Base-by-base conservation (phyloP, 2,329 filamentous ascomycete species). In the Plectosphaerella cucumerina region DNA sequence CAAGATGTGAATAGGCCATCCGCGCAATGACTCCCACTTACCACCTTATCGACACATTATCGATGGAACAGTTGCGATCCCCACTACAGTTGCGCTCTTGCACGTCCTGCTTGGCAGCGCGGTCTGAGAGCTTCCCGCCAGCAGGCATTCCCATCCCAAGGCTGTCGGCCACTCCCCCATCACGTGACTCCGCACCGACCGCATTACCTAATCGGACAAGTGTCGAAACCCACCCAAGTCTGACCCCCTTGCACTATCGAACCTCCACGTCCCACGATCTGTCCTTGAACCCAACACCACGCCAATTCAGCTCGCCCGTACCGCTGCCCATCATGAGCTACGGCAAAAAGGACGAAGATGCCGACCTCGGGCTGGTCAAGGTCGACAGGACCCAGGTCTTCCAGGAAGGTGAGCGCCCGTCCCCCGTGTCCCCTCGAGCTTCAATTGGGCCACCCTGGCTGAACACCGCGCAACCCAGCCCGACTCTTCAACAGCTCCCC, bases 311-410 rank as follows among this genome's bases (percentile, higher is more conserved):
- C 39, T 11, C 17, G 39, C 57, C 56, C 60, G 58, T 63, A 60
- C 62, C 61, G 62, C 62, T 65, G 72, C 74, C 74, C 76, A 84
- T 61, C 67, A 96, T 96, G 92, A 94, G 88, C 75, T 96, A 94
- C 83, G 87, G 93, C 79, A 99, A 99, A 79, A 97, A 96, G 81
- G 93, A 99, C 73, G 94, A 97, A 81, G 94, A 99, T 78, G 90
- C 87, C 68, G 93, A 97, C 70, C 84, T 87, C 70, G 87, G 89
- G 68, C 82, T 97, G 77, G 88, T 97, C 80, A 96, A 93, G 82
- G 90, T 97, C 65, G 94, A 99, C 77, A 87, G 95, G 66, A 97
- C 93, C 51, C 91, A 93, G 63, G 94, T 99, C 59, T 97, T 97
- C 72, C 94, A 97, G 78, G 94, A 99, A 87, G 94, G 94, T 97